phyloP scores from a whole-genome alignment of 176 grass and related monocot genomes.

The Saccharum officinarum region DNA sequence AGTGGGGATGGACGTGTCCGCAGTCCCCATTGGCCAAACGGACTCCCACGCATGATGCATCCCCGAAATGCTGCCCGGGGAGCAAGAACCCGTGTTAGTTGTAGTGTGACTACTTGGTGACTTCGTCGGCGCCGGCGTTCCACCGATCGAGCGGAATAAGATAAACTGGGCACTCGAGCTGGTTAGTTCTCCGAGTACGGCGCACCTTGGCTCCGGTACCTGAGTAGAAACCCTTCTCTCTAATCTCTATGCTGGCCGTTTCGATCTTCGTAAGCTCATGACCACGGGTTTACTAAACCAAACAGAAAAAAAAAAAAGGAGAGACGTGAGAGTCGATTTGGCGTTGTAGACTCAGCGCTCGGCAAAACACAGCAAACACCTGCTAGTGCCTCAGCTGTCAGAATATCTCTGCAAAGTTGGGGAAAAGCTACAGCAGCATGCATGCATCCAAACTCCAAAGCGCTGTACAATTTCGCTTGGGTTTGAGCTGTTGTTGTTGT shows the following conservation, averaged over 20 bases:
- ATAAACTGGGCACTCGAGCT: constrained; percentile 11
- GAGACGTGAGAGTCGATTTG: background rate
- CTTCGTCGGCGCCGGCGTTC: background rate
- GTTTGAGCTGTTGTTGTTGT: background rate
- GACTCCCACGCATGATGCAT: background rate
- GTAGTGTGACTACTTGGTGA: background rate
- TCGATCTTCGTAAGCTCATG: background rate
- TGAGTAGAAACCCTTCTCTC: background rate
- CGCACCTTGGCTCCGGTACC: background rate
- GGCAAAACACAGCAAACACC: background rate
- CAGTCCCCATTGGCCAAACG: constrained; percentile 22
- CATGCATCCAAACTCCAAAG: constrained; percentile 9
- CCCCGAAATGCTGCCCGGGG: constrained; percentile 31
- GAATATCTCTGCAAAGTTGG: constrained; percentile 11
- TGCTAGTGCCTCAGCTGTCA: background rate
- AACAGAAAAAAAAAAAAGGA: background rate
- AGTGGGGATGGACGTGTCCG: background rate
- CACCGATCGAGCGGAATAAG: background rate
- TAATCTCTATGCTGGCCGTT: background rate
- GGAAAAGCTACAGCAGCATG: constrained; percentile 14
- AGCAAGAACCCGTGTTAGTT: constrained; percentile 43
- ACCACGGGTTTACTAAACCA: background rate
- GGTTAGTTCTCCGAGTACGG: constrained; percentile 4
- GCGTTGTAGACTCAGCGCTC: background rate
- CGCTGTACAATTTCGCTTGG: constrained; percentile 3